Percentiles rank a stretch among this genome's conserved stretches.
These are phyloP conservation scores for Neobulgaria alba DNA, from an alignment of 2,329 filamentous ascomycete genomes.

Conservation along the genomic window DNA sequence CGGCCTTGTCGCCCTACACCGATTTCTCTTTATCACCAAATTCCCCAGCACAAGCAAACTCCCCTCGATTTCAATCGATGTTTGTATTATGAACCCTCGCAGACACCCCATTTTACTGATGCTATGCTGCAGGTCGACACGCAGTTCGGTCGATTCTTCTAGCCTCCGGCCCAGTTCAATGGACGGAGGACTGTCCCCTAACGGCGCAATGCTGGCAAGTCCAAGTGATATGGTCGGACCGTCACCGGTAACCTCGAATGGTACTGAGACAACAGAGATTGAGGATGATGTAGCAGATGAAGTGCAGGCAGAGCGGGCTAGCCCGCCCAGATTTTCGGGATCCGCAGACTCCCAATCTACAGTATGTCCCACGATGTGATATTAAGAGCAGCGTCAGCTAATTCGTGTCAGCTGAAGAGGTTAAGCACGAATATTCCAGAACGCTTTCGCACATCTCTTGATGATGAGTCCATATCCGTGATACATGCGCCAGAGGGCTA, in stretches of 20 bases:
- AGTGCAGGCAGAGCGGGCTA: constrained; percentile 33
- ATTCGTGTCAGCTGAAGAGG: constrained; percentile 23
- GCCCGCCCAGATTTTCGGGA: constrained; percentile 26
- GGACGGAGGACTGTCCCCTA: constrained; percentile 23
- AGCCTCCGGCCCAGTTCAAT: constrained; percentile 45
- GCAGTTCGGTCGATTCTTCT: constrained; percentile 37
- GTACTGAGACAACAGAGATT: constrained; percentile 75
- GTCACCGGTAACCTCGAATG: constrained; percentile 78
- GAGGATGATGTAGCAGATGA: constrained; percentile 67
- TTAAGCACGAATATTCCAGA: constrained; percentile 46
- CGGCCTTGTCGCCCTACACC: constrained; percentile 43
- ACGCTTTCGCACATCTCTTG: constrained; percentile 47
- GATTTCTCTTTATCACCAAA: constrained; percentile 49
- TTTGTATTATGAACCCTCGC: constrained; percentile 30
- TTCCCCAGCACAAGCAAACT: constrained; percentile 35
- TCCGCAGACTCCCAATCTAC: constrained; percentile 24
- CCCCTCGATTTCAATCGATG: constrained; percentile 43
- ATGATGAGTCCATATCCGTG: constrained; percentile 78
- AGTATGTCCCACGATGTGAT: constrained; percentile 15
- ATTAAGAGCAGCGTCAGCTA: constrained; percentile 10
- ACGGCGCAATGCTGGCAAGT: constrained; percentile 41
- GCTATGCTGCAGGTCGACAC: constrained; percentile 33
- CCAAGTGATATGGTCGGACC: constrained; percentile 67
- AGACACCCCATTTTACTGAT: constrained; percentile 4
- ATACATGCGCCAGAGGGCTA: constrained; percentile 87